Conservation (phyloP, 306 rosid genomes). For the Vigna reflexopilosa region DNA sequence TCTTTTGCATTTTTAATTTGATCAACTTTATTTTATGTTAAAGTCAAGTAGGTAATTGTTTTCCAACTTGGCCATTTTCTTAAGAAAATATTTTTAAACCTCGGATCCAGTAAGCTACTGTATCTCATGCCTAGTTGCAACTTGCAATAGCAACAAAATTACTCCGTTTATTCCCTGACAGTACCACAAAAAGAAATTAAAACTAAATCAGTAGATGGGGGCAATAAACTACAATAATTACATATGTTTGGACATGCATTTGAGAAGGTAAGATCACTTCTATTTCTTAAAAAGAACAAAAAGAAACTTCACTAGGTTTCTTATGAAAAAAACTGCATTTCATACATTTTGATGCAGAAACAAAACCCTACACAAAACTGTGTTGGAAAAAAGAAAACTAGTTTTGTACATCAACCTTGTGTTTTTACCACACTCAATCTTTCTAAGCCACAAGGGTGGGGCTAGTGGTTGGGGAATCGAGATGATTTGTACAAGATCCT, state of each 20-base stretch:
- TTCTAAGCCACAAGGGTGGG: too few species aligned
- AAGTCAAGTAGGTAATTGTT: slow-evolving; percentile 31
- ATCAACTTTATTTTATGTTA: slow-evolving; percentile 8
- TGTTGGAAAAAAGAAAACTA: background rate
- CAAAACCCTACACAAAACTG: background rate
- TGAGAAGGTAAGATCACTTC: background rate
- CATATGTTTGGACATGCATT: background rate
- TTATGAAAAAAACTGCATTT: background rate
- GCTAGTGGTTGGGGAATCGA: too few species aligned
- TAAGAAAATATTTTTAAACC: background rate
- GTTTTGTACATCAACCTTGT: slow-evolving; percentile 21
- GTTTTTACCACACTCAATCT: background rate
- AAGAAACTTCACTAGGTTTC: background rate
- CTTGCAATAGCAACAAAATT: background rate
- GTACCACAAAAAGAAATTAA: background rate
- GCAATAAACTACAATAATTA: background rate
- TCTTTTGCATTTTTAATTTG: slow-evolving; percentile 27
- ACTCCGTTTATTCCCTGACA: slow-evolving; percentile 1
- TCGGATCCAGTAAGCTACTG: slow-evolving; percentile 3
- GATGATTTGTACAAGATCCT: too few species aligned
- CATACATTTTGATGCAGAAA: background rate
- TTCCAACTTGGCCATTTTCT: slow-evolving; percentile 18
- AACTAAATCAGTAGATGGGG: background rate
- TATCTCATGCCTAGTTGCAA: slow-evolving; percentile 24
- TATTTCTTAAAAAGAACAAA: background rate